A percentile compares a stretch with the other conserved stretches of the same genome.
phyloP scores from a whole-genome alignment of 176 grass and related monocot genomes.

The Musa beccarii region DNA sequence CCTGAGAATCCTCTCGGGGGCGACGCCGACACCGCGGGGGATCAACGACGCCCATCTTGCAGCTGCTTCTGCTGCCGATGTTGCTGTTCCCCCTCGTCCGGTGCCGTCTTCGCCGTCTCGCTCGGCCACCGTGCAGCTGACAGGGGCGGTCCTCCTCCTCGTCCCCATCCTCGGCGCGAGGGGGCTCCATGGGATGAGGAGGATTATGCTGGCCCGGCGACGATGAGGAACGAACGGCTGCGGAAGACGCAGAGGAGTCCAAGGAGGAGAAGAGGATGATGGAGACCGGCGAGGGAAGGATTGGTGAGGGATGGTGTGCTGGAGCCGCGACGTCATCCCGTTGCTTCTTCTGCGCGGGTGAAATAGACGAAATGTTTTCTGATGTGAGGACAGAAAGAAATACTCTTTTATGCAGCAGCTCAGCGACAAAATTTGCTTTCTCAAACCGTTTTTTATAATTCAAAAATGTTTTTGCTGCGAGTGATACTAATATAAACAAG shows the following conservation, averaged over 20 bases:
- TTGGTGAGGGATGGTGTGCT: slow-evolving; percentile 7
- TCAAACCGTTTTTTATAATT: no score
- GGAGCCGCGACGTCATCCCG: slow-evolving; percentile 25
- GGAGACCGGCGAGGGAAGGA: slow-evolving; percentile 2
- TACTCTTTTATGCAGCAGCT: no score
- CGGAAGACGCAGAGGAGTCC: background rate
- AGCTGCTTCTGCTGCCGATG: background rate
- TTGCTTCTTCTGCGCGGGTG: background rate
- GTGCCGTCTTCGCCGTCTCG: background rate
- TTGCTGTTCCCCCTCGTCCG: background rate
- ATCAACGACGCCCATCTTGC: slow-evolving; percentile 58
- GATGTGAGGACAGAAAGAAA: no score
- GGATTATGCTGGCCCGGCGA: background rate
- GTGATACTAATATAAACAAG: no score
- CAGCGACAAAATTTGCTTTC: no score
- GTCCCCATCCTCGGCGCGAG: slow-evolving; percentile 14
- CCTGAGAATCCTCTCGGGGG: slow-evolving; percentile 59
- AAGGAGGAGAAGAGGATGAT: slow-evolving; percentile 4
- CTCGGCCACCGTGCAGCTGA: slow-evolving; percentile 34
- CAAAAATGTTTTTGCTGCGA: no score
- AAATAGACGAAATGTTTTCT: background rate
- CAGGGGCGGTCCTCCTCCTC: slow-evolving; percentile 16
- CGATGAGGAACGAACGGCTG: background rate
- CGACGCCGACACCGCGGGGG: slow-evolving; percentile 35
- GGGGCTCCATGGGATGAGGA: background rate